Percentiles rank a stretch among this genome's conserved stretches.
Evolutionary conservation across 2,329 filamentous ascomycete species (phyloP).

Genomic region (Amauroascus verrucosus): DNA sequence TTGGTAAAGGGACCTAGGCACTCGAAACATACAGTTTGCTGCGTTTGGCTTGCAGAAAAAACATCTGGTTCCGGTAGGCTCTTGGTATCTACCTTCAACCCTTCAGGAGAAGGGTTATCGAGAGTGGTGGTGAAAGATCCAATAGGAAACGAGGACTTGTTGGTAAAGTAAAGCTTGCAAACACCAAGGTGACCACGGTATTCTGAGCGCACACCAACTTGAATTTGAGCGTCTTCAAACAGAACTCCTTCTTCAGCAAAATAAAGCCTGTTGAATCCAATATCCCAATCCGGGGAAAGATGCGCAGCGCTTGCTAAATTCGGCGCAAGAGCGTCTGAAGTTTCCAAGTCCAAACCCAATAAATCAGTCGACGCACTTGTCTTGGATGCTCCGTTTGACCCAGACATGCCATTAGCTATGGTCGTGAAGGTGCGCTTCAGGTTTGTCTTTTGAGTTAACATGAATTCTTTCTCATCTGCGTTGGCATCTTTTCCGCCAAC

Average conservation of each 20-base stretch:
- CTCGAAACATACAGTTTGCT: constrained; percentile 93
- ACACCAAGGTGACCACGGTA: constrained; percentile 94
- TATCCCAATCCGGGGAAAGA: constrained; percentile 88
- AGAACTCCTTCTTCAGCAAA: constrained; percentile 74
- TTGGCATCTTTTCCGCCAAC: constrained; percentile 96
- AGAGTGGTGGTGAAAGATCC: constrained; percentile 90
- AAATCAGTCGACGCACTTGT: constrained; percentile 54
- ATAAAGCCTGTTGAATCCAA: constrained; percentile 74
- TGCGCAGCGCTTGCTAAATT: constrained; percentile 90
- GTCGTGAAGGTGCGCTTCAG: constrained; percentile 75
- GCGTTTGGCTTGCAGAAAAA: constrained; percentile 62
- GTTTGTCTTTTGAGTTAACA: constrained; percentile 67
- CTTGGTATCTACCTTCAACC: constrained; percentile 79
- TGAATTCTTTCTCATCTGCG: constrained; percentile 65
- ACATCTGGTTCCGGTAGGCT: constrained; percentile 77
- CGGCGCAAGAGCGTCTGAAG: constrained; percentile 51
- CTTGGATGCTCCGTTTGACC: constrained; percentile 28
- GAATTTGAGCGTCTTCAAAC: constrained; percentile 90
- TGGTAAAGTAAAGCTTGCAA: constrained; percentile 89
- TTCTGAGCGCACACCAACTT: constrained; percentile 84
- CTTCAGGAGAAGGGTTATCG: constrained; percentile 55
- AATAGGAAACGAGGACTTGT: constrained; percentile 77
- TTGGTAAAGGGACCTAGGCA: constrained; percentile 70
- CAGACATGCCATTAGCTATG: constrained; percentile 36
- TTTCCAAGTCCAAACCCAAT: constrained; percentile 66